Evolutionary conservation across 2,329 filamentous ascomycete species (phyloP).

Genomic region (Ophiocordyceps camponoti-saundersi): DNA sequence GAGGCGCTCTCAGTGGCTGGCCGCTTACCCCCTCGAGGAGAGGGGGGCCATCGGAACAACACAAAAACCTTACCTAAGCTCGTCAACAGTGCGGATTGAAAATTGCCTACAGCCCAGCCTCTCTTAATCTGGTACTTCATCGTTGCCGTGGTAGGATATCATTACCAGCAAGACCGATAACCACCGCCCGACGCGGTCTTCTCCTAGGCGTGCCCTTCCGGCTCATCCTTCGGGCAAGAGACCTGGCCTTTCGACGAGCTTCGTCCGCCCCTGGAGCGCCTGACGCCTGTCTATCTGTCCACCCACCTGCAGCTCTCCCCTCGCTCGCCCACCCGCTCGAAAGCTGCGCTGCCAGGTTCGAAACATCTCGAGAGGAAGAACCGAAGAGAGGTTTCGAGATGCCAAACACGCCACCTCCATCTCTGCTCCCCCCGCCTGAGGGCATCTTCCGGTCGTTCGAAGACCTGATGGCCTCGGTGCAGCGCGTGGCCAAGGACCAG

Average conservation of each 20-base stretch:
- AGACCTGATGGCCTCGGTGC: slow-evolving; percentile 38
- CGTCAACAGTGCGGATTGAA: slow-evolving; percentile 24
- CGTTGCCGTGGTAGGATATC: slow-evolving; percentile 1
- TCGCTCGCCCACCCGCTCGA: neutral
- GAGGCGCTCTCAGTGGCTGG: neutral
- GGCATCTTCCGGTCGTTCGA: slow-evolving; percentile 43
- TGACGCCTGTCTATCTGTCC: neutral
- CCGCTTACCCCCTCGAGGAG: slow-evolving; percentile 7
- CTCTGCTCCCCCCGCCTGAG: slow-evolving; percentile 38
- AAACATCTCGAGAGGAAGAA: slow-evolving; percentile 4
- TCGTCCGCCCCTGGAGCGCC: slow-evolving; percentile 1
- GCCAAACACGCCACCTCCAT: slow-evolving; percentile 28
- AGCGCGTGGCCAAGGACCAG: slow-evolving; percentile 43
- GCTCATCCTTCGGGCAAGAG: slow-evolving; percentile 1
- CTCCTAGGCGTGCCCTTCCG: slow-evolving; percentile 1
- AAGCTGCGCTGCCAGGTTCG: slow-evolving; percentile 13
- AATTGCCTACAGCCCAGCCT: slow-evolving; percentile 22
- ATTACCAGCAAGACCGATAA: slow-evolving; percentile 2
- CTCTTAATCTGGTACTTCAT: slow-evolving; percentile 7
- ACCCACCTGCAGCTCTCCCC: slow-evolving; percentile 4
- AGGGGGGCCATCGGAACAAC: slow-evolving; percentile 16
- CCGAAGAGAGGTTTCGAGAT: slow-evolving; percentile 13
- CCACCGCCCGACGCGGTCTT: slow-evolving; percentile 2
- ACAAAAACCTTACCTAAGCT: slow-evolving; percentile 22
- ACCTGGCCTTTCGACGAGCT: neutral